Base-by-base conservation (phyloP, 2,329 filamentous ascomycete species). In the Cladosporium velox region DNA sequence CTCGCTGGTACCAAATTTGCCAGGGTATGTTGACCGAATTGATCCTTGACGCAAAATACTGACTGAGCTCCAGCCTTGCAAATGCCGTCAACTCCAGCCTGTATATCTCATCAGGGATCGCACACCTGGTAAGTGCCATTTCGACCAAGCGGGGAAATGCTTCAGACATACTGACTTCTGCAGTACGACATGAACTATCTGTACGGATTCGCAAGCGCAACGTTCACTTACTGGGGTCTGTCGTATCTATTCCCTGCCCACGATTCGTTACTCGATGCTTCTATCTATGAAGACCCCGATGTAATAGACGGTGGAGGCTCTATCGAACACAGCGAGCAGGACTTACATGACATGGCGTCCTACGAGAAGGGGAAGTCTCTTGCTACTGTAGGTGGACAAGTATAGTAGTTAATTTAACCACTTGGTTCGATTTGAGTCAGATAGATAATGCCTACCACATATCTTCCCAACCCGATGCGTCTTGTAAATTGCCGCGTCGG, bases 151-250 rank as follows among this genome's bases (percentile, higher is more conserved):
- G 41, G 8, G n/a, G 2, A 12, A 24, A 47, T 7, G 7, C n/a
- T 12, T 21, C n/a, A 21, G 41, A 47, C n/a, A 24, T 21, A 21
- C 55, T 58, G 21, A 58, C 55, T 26, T 12, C 7, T 15, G 11
- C 24, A 58, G 55, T 90, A 89, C 72, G 82, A 84, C 30, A 88
- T 90, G 72, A 87, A 88, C n/a, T 90, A 88, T 85, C 73, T 90
- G 21, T 81, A 88, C 59, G 88, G 88, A 0, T 89, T 90, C 68
- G 77, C 83, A 11, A 79, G 76, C 0, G 86, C 85, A 8, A 83
- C 84, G 24, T 59, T 86, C 3, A 80, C 89, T 0, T 90, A 90
- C 76, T 77, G 84, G 11, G 71, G 68, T 0, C 70, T 89, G 24
- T 84, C 80, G 58, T 78, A 76, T 66, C 70, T 77, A 2, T 83